Base-by-base conservation (phyloP, 805 yeast genomes). In the Lipomyces lipofer region DNA sequence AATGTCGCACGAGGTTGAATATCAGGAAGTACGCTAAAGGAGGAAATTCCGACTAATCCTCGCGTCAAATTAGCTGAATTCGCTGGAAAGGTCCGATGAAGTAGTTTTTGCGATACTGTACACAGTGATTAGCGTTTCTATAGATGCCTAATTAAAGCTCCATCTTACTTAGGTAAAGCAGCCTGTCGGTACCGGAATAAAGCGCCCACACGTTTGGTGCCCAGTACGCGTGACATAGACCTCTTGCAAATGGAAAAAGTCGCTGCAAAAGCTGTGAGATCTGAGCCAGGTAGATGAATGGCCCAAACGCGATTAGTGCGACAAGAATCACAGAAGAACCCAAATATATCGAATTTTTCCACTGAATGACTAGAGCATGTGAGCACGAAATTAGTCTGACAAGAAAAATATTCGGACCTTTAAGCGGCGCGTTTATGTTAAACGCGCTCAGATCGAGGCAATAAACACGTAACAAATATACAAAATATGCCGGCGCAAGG, bases 151-250 rank as follows among this genome's bases (percentile, higher is more conserved):
- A n/a, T 9, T 15, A n/a, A 19, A 28, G 9, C 4, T 12, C 6
- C 7, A 28, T 13, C 55, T 10, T 42, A 56, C 56, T 33, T 35
- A 51, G 29, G 7, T 69, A 67, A n/a, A 90, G 73, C 0, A 84
- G 66, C 54, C 95, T 77, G 70, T 94, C 99, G 12, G 78, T 56
- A 60, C 88, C 85, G 1, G 97, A 87, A 70, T 94, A 94, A 8
- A 92, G 64, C 0, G 99, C 97, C 99, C 99, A 94, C 44, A 90
- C 75, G 66, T 94, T 94, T 13, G 99, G 98, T 0, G 99, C 98
- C 98, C 99, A 94, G 72, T 94, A 94, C 0, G 98, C 97, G 71
- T 94, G 99, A 3, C 97, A 94, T 33, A 94, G 76, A 1, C 98
- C 98, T 67, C 98, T 77, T 47, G 95, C 85, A 67, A 92, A 92